phyloP scores from a whole-genome alignment of 768 basidiomycete genomes.

The Phaffia tasmanica region DNA sequence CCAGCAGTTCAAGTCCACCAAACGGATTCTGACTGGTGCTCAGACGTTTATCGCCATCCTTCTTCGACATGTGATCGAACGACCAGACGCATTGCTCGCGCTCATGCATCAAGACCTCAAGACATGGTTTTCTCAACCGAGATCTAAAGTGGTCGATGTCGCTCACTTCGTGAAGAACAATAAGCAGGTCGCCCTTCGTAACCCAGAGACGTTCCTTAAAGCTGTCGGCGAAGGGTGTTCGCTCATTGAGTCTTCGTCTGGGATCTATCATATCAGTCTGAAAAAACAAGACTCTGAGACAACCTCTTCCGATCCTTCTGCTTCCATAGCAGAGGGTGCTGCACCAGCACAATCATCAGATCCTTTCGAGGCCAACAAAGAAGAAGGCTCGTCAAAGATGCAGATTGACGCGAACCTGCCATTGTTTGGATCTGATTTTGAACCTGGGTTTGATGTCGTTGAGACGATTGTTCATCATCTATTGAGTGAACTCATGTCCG shows the following conservation, averaged over 20 bases:
- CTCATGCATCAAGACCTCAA: conserved; percentile 77
- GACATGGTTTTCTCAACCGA: conserved; percentile 56
- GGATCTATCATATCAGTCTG: conserved; percentile 50
- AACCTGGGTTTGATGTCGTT: conserved; percentile 27
- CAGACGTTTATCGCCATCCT: conserved; percentile 78
- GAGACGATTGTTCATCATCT: conserved; percentile 50
- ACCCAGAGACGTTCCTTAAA: conserved; percentile 63
- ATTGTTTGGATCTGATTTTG: conserved; percentile 43
- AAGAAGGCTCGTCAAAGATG: conserved; percentile 22
- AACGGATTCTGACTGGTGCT: conserved; percentile 48
- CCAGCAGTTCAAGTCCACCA: conserved; percentile 50
- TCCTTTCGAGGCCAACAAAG: conserved; percentile 27
- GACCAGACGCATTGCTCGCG: conserved; percentile 47
- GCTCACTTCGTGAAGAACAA: conserved; percentile 62
- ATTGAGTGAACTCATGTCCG: conserved; percentile 56
- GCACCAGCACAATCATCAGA: conserved; percentile 24
- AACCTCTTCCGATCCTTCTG: conserved; percentile 1
- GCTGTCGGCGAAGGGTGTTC: conserved; percentile 60
- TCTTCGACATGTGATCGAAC: conserved; percentile 85
- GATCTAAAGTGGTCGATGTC: conserved; percentile 52
- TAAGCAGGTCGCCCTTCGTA: conserved; percentile 67
- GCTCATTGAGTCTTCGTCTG: conserved; percentile 49
- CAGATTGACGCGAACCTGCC: conserved; percentile 30
- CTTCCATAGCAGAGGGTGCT: conserved; percentile 36
- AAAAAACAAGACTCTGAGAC: conserved; percentile 39